Conservation (phyloP, 306 rosid genomes). For the Ochetophila trinervis region DNA sequence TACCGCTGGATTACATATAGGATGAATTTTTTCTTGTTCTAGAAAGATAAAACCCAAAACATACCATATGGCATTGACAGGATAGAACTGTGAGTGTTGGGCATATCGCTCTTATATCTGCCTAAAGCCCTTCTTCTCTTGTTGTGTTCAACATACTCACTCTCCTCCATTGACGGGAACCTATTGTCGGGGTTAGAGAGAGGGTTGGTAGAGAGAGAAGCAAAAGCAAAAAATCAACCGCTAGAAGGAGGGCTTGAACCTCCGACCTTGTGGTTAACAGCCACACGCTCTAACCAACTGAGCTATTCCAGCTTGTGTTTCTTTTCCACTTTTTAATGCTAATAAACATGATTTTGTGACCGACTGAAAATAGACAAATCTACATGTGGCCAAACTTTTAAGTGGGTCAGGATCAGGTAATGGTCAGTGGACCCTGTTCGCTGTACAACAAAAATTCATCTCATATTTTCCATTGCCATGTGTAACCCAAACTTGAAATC, state of each 20-base stretch:
- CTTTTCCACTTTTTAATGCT: too few species aligned
- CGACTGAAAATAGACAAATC: too few species aligned
- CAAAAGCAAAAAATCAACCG: background rate
- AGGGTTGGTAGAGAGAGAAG: too few species aligned
- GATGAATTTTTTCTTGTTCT: background rate
- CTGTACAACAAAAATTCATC: too few species aligned
- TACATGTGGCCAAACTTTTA: too few species aligned
- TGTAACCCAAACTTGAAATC: background rate
- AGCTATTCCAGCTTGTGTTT: conserved; percentile 57
- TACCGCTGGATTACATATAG: background rate
- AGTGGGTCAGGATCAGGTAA: too few species aligned
- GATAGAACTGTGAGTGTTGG: conserved; percentile 60
- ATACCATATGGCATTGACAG: conserved; percentile 60
- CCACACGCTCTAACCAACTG: conserved; percentile 61
- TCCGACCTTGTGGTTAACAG: conserved; percentile 63
- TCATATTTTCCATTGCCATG: too few species aligned
- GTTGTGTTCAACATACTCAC: too few species aligned
- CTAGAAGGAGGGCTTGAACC: conserved; percentile 58
- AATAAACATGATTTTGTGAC: too few species aligned
- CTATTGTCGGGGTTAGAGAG: too few species aligned
- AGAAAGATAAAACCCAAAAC: conserved; percentile 7
- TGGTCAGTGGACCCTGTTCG: too few species aligned
- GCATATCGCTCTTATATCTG: conserved; percentile 38
- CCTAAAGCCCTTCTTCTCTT: conserved; percentile 52
- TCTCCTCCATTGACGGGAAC: too few species aligned